Evolutionary conservation across 163 green algal species (phyloP).

Genomic region (Scenedesmus sp.): DNA sequence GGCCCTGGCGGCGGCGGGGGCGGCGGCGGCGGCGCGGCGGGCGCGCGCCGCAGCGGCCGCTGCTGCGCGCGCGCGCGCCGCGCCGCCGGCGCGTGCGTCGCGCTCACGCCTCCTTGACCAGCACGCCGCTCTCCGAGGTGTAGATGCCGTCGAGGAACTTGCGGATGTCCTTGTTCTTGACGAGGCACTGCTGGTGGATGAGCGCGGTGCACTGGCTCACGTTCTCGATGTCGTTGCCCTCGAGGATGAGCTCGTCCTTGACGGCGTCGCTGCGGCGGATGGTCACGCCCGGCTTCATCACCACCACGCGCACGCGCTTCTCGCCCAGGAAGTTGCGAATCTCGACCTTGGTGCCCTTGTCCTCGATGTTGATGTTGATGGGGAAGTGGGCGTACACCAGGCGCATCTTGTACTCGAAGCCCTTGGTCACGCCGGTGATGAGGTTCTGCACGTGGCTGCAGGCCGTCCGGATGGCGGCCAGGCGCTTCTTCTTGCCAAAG

Average conservation of each 20-base stretch:
- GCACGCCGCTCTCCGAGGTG: conserved; percentile 73
- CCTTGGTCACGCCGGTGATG: conserved; percentile 97
- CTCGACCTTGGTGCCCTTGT: conserved; percentile 84
- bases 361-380: conserved; percentile 98
- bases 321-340: conserved; percentile 99
- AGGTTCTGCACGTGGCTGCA: conserved; percentile 95
- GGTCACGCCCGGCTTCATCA: conserved; percentile 94
- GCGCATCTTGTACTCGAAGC: conserved; percentile 99
- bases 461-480: conserved; percentile 93
- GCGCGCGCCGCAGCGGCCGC: not conserved
- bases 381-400: conserved; percentile 99
- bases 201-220: conserved; percentile 62
- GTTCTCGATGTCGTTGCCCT: conserved; percentile 97
- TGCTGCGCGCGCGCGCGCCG: too few relatives aligned
- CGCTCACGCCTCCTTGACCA: conserved; percentile 30
- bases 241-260: conserved; percentile 98
- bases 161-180: conserved; percentile 96
- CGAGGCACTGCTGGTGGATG: conserved; percentile 86
- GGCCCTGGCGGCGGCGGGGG: not conserved
- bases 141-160: conserved; percentile 99
- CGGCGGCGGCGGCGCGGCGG: not conserved
- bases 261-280: conserved; percentile 81
- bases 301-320: conserved; percentile 95
- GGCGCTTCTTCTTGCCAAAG: conserved; percentile 94
- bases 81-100: not conserved